Percentiles rank a stretch among this genome's conserved stretches.
Conservation (phyloP, 257 asterid genomes). For the Osmanthus fragrans region DNA sequence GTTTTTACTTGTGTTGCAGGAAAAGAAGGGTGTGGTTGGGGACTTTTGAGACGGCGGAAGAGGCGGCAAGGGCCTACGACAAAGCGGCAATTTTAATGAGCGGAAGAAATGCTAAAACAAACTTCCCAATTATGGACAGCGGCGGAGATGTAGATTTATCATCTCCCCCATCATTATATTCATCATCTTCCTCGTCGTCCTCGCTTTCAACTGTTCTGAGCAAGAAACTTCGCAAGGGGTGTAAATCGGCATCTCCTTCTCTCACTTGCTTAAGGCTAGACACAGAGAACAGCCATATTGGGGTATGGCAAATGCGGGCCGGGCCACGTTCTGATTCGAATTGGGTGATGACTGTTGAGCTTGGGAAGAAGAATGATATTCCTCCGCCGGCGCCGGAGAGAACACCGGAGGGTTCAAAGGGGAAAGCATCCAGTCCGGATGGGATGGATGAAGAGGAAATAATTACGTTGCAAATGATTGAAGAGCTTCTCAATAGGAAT, state of each 20-base stretch:
- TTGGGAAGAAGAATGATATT: slow-evolving; percentile 26
- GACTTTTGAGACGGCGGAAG: slow-evolving; percentile 61
- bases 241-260: slow-evolving; percentile 47
- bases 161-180: background rate
- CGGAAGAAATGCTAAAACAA: slow-evolving; percentile 64
- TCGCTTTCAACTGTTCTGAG: slow-evolving; percentile 34
- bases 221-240: slow-evolving; percentile 47
- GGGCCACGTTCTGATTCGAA: slow-evolving; percentile 42
- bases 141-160: background rate
- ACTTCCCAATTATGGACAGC: slow-evolving; percentile 33
- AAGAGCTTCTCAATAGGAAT: slow-evolving; percentile 49
- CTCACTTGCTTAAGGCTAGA: slow-evolving; percentile 61
- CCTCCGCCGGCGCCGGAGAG: background rate
- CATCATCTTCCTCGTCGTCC: slow-evolving; percentile 19
- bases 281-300: slow-evolving; percentile 55
- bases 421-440: background rate
- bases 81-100: slow-evolving; percentile 60
- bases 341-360: slow-evolving; percentile 62
- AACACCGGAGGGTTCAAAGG: background rate
- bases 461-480: slow-evolving; percentile 59
- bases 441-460: slow-evolving; percentile 46
- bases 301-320: slow-evolving; percentile 65
- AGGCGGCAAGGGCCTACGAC: slow-evolving; percentile 58
- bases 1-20: slow-evolving; percentile 21
- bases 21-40: slow-evolving; percentile 68